Base-by-base conservation (phyloP, 2,329 filamentous ascomycete species). In the Gnomoniopsis sp. region DNA sequence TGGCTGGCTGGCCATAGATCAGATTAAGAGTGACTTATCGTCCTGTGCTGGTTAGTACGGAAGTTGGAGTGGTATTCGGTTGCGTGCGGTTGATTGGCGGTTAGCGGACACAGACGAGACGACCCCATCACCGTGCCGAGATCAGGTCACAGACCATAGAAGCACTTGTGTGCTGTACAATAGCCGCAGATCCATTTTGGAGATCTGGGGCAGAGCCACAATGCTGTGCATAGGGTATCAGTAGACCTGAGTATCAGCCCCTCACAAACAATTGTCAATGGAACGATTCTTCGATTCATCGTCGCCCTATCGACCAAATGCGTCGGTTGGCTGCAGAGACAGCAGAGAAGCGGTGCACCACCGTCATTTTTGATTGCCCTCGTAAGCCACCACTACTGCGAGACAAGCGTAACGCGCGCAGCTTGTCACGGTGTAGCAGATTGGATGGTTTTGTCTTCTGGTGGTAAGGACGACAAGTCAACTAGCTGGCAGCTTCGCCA, bases 61-160 rank as follows among this genome's bases (percentile, higher is more conserved):
- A 21, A 55, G 58, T 43, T 43, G 53, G 55, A 61, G 55, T 48
- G 59, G 46, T 53, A 26, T 23, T 43, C 52, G 34, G 36, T 36
- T 38, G 48, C 48, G 26, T 52, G 23, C n/a, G 30, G 21, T 26
- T 52, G 59, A 58, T 61, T 61, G 53, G 43, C 49, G 48, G 17
- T n/a, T 30, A 19, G 36, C 48, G 44, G 46, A 47, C 22, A 14
- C 30, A 22, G 1, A n/a, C 43, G 6, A 23, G 10, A n/a, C 43
- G 10, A 26, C 30, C 43, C 47, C 52, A 30, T 52, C 26, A 52
- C 38, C 55, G 47, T 33, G 52, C 30, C 43, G 36, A 54, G 30
- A n/a, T 48, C 19, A 54, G 43, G 34, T 30, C 26, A 30, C 26
- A 30, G 26, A 30, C 8, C 26, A 30, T 4, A 30, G 26, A 30